Evolutionary conservation across 495 filamentous ascomycete species (phyloP).

Genomic region (Aspergillus sparsus): DNA sequence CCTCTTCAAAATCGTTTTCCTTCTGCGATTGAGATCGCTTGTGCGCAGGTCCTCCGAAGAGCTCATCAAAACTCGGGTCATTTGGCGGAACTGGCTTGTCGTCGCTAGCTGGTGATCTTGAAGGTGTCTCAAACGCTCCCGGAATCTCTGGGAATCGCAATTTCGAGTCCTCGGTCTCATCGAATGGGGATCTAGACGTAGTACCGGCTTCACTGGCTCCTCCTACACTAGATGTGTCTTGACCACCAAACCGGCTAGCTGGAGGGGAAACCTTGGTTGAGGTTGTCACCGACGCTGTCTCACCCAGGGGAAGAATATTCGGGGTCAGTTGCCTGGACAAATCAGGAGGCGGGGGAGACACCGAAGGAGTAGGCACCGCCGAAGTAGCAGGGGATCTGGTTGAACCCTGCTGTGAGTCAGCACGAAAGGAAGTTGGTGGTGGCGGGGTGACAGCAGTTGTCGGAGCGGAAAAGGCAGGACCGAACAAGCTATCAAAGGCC

Average conservation of each 20-base stretch:
- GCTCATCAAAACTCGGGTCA: slow-evolving; percentile 49
- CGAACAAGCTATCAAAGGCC: slow-evolving; percentile 89
- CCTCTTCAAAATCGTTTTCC: slow-evolving; percentile 52
- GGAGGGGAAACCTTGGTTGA: slow-evolving; percentile 83
- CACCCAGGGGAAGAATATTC: slow-evolving; percentile 65
- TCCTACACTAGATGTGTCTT: slow-evolving; percentile 56
- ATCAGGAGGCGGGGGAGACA: slow-evolving; percentile 62
- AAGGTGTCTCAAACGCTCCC: slow-evolving; percentile 23
- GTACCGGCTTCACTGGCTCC: slow-evolving; percentile 57
- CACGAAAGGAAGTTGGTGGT: slow-evolving; percentile 67
- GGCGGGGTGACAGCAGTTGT: slow-evolving; percentile 46
- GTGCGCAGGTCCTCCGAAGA: slow-evolving; percentile 58
- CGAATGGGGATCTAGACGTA: slow-evolving; percentile 43
- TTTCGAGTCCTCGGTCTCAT: slow-evolving; percentile 40
- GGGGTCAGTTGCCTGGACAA: slow-evolving; percentile 74
- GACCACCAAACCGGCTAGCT: slow-evolving; percentile 64
- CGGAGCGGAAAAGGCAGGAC: slow-evolving; percentile 65
- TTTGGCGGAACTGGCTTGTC: slow-evolving; percentile 29
- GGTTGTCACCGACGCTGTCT: slow-evolving; percentile 67
- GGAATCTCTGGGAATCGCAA: slow-evolving; percentile 34
- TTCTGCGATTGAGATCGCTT: slow-evolving; percentile 61
- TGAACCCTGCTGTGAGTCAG: slow-evolving; percentile 49
- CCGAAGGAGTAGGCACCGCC: slow-evolving; percentile 58
- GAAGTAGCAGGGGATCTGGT: slow-evolving; percentile 45
- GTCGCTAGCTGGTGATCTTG: slow-evolving; percentile 22